phyloP scores from a whole-genome alignment of 257 asterid species.

The Haberlea rhodopensis region DNA sequence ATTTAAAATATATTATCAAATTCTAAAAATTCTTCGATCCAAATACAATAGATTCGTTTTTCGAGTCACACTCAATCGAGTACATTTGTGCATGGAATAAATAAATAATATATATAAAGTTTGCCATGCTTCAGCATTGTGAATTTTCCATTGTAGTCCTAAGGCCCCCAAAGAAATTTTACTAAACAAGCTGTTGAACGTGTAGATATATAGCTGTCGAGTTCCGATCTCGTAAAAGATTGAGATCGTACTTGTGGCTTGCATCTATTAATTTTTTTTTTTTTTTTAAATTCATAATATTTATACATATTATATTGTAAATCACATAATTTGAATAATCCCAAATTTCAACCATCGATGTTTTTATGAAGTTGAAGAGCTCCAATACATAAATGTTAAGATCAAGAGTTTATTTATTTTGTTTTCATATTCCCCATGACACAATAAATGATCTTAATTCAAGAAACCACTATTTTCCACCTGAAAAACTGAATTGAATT shows the following conservation, averaged over 20 bases:
- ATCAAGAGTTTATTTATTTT: not conserved
- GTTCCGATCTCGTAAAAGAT: not conserved
- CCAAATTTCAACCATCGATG: too few species aligned
- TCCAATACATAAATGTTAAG: not conserved
- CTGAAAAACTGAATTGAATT: constrained; percentile 15
- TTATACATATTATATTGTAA: too few species aligned
- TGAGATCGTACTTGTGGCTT: constrained; percentile 27
- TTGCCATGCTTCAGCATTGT: not conserved
- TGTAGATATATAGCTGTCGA: not conserved
- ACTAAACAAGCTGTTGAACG: not conserved
- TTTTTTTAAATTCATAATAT: too few species aligned
- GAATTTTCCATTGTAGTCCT: not conserved
- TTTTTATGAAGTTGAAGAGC: not conserved
- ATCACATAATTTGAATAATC: too few species aligned
- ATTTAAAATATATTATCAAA: too few species aligned
- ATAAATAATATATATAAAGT: too few species aligned
- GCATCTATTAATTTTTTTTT: constrained; percentile 48
- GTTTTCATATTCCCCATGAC: not conserved
- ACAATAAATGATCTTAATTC: not conserved
- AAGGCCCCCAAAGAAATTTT: not conserved
- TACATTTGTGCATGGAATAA: not conserved
- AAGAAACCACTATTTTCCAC: not conserved
- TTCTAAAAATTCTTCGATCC: too few species aligned
- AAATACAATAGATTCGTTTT: not conserved
- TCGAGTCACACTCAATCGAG: not conserved